Conservation (phyloP, 768 basidiomycete genomes). For the Termitomyces sp. region DNA sequence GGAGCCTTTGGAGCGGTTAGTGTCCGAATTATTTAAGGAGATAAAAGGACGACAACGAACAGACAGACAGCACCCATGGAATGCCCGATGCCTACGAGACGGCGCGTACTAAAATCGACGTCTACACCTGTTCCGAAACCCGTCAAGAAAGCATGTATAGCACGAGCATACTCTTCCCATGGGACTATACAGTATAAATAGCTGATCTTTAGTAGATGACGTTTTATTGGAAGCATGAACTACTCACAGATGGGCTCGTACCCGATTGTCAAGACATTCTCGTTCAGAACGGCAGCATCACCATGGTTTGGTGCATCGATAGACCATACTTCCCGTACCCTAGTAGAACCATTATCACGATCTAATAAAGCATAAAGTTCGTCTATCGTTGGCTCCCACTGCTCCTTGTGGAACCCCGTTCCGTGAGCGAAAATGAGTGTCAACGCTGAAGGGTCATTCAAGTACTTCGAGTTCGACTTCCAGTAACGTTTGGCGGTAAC, state of each 20-base stretch:
- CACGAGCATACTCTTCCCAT: slow-evolving; percentile 53
- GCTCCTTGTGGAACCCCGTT: slow-evolving; percentile 55
- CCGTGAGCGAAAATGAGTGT: slow-evolving; percentile 53
- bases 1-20: slow-evolving; percentile 24
- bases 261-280: slow-evolving; percentile 34
- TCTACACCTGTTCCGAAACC: slow-evolving; percentile 46
- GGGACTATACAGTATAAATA: slow-evolving; percentile 33
- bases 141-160: slow-evolving; percentile 43
- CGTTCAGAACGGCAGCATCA: slow-evolving; percentile 47
- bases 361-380: slow-evolving; percentile 34
- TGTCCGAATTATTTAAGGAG: background rate
- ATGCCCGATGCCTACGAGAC: slow-evolving; percentile 49
- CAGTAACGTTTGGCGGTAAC: slow-evolving; percentile 49
- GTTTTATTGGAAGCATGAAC: background rate
- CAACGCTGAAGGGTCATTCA: slow-evolving; percentile 33
- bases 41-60: slow-evolving; percentile 26
- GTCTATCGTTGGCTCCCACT: slow-evolving; percentile 55
- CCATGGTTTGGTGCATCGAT: slow-evolving; percentile 56
- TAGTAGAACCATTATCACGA: slow-evolving; percentile 15
- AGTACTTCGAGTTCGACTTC: slow-evolving; percentile 28
- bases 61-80: slow-evolving; percentile 49
- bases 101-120: slow-evolving; percentile 45
- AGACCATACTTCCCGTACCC: slow-evolving; percentile 46
- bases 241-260: slow-evolving; percentile 41
- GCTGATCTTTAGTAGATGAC: background rate